Conservation (phyloP, 208 protist species). For the Trypanosoma theileri region DNA sequence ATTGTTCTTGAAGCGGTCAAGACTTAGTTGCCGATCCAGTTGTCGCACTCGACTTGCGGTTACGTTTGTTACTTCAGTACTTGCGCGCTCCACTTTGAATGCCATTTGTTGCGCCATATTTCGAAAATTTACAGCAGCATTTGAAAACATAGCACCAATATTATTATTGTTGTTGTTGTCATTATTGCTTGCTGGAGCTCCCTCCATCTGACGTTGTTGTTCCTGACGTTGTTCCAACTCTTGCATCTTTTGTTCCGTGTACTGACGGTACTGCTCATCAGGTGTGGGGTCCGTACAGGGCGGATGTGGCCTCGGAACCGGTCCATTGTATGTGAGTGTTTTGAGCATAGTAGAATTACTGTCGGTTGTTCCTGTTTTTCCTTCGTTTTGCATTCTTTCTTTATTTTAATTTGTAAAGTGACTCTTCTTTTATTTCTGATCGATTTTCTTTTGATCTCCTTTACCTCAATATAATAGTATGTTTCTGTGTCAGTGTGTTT, state of each 20-base stretch:
- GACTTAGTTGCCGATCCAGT: slow-evolving; percentile 52
- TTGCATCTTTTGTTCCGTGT: slow-evolving; percentile 31
- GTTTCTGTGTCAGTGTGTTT: too few relatives aligned
- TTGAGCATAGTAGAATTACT: slow-evolving; percentile 41
- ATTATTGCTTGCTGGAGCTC: not conserved
- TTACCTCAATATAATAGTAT: not conserved
- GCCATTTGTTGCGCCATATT: slow-evolving; percentile 38
- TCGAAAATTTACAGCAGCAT: slow-evolving; percentile 23
- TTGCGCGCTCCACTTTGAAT: slow-evolving; percentile 51
- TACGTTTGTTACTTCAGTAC: slow-evolving; percentile 40
- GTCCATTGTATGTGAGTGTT: slow-evolving; percentile 49
- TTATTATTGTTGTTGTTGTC: not conserved
- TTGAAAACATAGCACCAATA: slow-evolving; percentile 17
- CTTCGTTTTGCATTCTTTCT: not conserved
- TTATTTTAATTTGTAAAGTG: not conserved
- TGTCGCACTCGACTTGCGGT: slow-evolving; percentile 62
- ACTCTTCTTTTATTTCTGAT: not conserved
- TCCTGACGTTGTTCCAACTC: slow-evolving; percentile 36
- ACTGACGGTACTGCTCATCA: slow-evolving; percentile 60
- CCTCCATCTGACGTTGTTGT: slow-evolving; percentile 3
- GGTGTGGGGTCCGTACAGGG: slow-evolving; percentile 67
- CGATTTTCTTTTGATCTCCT: not conserved
- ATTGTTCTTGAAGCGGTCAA: slow-evolving; percentile 52
- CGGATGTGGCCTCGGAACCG: slow-evolving; percentile 50
- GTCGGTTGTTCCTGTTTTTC: not conserved